phyloP scores from a whole-genome alignment of 192 early-diverging fungal genomes.

The Coemansia sp. region DNA sequence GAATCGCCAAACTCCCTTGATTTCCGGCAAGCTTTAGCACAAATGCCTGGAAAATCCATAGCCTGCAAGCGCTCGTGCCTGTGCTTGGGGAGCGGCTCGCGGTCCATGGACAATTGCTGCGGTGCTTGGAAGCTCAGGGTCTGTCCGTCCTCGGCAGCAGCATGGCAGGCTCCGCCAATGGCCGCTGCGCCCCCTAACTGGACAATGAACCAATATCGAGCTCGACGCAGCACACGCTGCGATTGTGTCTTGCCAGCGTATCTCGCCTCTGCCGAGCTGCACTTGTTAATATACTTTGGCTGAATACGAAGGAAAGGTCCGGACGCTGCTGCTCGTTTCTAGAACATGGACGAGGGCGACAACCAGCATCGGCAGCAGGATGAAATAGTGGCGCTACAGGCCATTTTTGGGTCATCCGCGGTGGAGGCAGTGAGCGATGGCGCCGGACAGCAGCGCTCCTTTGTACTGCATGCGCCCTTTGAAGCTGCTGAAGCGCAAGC shows the following conservation, averaged over 20 bases:
- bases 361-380: constrained; percentile 47
- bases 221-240: too few relatives aligned
- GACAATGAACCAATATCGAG: not conserved
- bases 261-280: too few relatives aligned
- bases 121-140: not conserved
- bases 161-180: too few relatives aligned
- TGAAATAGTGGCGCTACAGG: constrained; percentile 44
- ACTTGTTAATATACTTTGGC: not conserved
- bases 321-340: too few relatives aligned
- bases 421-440: constrained; percentile 6
- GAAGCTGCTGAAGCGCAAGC: constrained; percentile 20
- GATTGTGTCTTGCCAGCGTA: too few relatives aligned
- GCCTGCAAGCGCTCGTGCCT: too few relatives aligned
- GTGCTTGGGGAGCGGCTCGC: too few relatives aligned
- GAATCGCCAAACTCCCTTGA: too few relatives aligned
- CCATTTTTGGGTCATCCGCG: constrained; percentile 45
- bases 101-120: not conserved
- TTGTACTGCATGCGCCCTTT: constrained; percentile 32
- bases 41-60: too few relatives aligned
- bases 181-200: not conserved
- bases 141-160: not conserved
- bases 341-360: constrained; percentile 15
- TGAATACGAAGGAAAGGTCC: not conserved
- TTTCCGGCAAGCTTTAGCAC: too few relatives aligned
- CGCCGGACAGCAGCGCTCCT: constrained; percentile 5